Conservation (phyloP, 441 rosid genomes). For the Adansonia gregorii region DNA sequence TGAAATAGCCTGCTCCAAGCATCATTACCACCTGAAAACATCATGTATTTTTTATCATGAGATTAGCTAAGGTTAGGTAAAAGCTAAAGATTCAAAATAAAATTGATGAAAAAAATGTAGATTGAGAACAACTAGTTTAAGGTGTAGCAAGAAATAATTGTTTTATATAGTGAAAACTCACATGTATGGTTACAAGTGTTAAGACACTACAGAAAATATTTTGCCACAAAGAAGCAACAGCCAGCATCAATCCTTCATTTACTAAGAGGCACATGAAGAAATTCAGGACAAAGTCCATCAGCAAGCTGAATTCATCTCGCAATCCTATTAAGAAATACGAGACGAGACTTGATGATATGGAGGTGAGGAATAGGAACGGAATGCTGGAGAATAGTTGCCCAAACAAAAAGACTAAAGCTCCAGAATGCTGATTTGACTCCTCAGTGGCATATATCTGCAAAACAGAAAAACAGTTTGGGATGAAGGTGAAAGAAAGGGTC, state of each 20-base stretch:
- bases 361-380: conserved; percentile 87
- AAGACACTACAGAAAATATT: conserved; percentile 78
- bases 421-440: conserved; percentile 85
- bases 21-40: conserved; percentile 88
- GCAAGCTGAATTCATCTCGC: conserved; percentile 84
- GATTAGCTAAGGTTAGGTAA: conserved; percentile 15
- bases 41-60: neutral
- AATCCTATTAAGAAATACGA: conserved; percentile 92
- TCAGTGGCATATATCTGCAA: conserved; percentile 79
- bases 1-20: conserved; percentile 93
- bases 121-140: neutral
- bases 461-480: conserved; percentile 12
- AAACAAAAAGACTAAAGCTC: conserved; percentile 79
- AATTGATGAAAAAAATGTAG: neutral
- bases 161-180: conserved; percentile 43
- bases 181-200: conserved; percentile 64
- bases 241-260: conserved; percentile 87
- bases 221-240: conserved; percentile 68
- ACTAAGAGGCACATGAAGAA: conserved; percentile 87
- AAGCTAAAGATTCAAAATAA: neutral
- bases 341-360: conserved; percentile 92
- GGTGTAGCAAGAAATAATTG: conserved; percentile 15
- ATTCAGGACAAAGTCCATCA: conserved; percentile 98
- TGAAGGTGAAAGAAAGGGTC: neutral
- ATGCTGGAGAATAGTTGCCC: conserved; percentile 96